Base-by-base conservation (phyloP, 2,329 filamentous ascomycete species). In the Trichoderma oligosporum region DNA sequence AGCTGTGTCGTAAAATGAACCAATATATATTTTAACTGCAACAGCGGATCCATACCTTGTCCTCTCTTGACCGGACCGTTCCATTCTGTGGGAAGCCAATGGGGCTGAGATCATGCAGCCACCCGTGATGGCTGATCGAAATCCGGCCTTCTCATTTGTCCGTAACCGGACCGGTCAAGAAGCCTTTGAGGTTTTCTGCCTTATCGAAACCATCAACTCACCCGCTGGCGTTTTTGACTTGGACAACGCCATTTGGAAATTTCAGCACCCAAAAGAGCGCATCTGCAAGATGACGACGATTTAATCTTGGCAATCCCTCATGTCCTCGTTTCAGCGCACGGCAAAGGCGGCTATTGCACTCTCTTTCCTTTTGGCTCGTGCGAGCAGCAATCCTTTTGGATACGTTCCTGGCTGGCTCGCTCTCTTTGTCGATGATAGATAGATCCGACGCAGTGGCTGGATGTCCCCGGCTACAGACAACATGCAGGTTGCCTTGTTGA, bases 21-120 rank as follows among this genome's bases (percentile, higher is more conserved):
- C 29, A 45, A 52, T 29, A 16, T 25, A 36, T 31, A 41, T 35
- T 41, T 47, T 47, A 54, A 47, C 35, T 54, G 56, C 41, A 27
- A 54, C 48, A 33, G 24, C 33, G 47, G 38, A 35, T 29, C 39
- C 47, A 22, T 46, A 29, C 42, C 20, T 39, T 54, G 49, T 53
- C 35, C 49, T 45, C 36, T 55, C 33, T 38, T 4, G 44, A 16
- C 57, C 45, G 44, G 51, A 35, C 38, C 57, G 41, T 41, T 35
- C 48, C 27, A 29, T 41, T 42, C 11, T 46, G 33, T 47, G 29
- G 36, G 22, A 38, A 48, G 31, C 16, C 31, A 5, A 36, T 57
- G 58, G 58, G 16, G 52, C 58, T 48, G 41, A 45, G 55, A 54
- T 54, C 48, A 58, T 60, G 58, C 58, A 60, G 44, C 47, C 31